Conservation (phyloP, 75 land plant species). For the Cunninghamia lanceolata region DNA sequence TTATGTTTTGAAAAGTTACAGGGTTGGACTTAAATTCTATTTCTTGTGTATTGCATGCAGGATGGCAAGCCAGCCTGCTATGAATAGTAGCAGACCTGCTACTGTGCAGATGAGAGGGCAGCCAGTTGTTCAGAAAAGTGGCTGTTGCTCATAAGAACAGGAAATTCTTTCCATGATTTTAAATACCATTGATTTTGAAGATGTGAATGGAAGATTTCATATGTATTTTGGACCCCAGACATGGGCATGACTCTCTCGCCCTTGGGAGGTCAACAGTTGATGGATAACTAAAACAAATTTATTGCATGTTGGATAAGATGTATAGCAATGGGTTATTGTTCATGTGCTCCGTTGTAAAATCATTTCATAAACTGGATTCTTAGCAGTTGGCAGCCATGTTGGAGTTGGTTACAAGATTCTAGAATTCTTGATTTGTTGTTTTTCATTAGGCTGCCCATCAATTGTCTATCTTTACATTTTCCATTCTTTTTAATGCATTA, state of each 20-base stretch:
- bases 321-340: slow-evolving; percentile 5
- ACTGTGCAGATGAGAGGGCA: slow-evolving; percentile 45
- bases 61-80: slow-evolving; percentile 65
- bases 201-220: slow-evolving; percentile 6
- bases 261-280: neutral
- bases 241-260: neutral
- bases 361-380: neutral
- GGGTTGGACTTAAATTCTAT: neutral
- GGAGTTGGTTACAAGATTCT: neutral
- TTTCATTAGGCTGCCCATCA: neutral
- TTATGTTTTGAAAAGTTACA: neutral
- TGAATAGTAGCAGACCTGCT: slow-evolving; percentile 45
- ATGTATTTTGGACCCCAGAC: slow-evolving; percentile 7
- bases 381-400: neutral
- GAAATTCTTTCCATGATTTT: neutral
- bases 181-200: neutral
- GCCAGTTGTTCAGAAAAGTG: slow-evolving; percentile 39
- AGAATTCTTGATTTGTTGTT: neutral
- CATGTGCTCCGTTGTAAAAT: neutral
- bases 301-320: slow-evolving; percentile 8
- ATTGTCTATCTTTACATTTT: neutral
- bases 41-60: slow-evolving; percentile 13
- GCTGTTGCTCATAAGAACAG: slow-evolving; percentile 44
- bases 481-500: neutral
- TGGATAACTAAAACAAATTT: slow-evolving; percentile 12